These are phyloP conservation scores for Castanea sativa DNA, from an alignment of 306 rosid genomes.

Conservation along the genomic window DNA sequence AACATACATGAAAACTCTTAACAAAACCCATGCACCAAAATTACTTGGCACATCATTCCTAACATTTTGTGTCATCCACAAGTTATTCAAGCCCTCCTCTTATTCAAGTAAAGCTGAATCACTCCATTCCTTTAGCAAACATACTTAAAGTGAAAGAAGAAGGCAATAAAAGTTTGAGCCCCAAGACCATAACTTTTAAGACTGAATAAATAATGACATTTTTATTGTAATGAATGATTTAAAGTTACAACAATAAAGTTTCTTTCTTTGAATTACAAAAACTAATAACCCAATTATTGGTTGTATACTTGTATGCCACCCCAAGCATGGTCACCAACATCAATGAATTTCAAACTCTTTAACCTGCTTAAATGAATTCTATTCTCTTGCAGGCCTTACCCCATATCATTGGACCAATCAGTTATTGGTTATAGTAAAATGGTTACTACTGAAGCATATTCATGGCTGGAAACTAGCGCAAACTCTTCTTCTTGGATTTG, in stretches of 20 bases:
- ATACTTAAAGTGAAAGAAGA: no score
- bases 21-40: not conserved
- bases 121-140: no score
- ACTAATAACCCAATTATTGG: not conserved
- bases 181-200: not conserved
- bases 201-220: not conserved
- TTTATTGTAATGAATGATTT: conserved; percentile 21
- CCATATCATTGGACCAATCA: conserved; percentile 14
- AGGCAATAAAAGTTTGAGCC: not conserved
- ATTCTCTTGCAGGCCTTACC: not conserved
- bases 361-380: not conserved
- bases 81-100: no score
- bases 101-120: no score
- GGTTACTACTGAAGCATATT: conserved; percentile 4
- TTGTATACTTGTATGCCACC: not conserved
- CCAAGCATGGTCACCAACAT: not conserved
- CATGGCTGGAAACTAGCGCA: conserved; percentile 35
- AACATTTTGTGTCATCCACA: not conserved
- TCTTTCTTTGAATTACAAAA: conserved; percentile 15
- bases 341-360: not conserved
- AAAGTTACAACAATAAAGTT: conserved; percentile 22
- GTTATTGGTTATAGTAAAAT: conserved; percentile 15
- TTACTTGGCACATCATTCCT: not conserved
- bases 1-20: no score
- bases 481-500: conserved; percentile 61